Base-by-base conservation (phyloP, 2,329 filamentous ascomycete species). In the Talaromyces sp. region DNA sequence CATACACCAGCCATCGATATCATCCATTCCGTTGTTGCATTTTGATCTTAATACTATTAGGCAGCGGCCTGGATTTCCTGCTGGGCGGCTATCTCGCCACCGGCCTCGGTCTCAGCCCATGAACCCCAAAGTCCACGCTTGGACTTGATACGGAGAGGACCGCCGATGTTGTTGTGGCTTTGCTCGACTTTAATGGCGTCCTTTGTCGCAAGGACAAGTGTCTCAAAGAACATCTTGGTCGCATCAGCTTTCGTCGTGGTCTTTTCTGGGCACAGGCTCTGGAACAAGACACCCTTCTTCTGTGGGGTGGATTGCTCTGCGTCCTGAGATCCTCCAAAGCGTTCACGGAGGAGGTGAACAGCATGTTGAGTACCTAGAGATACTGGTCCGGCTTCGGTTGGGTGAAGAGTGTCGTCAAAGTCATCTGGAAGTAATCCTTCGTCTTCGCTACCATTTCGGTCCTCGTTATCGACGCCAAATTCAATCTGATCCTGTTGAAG, bases 221-320 rank as follows among this genome's bases (percentile, higher is more conserved):
- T 90, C 80, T 99, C 95, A 73, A 99, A 99, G 82, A 99, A 99
- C 93, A 99, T 97, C 84, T 97, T 97, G 50, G 95, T 99, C 0
- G 95, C 95, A 72, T 98, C 95, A 9, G 90, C 90, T 77, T 92
- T 91, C 69, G 86, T 92, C 0, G 94, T 94, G 67, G 86, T 86
- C 69, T 84, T 81, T 78, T 96, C 92, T 0, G 95, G 95, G 39
- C 97, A 85, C 57, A 99, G 85, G 65, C 96, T 90, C 73, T 97
- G 94, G 83, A 99, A 97, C 3, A 96, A 84, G 3, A 96, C 92
- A 13, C 87, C 87, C 76, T 90, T 90, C 77, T 89, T 90, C 72
- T 93, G 88, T 78, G 90, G 89, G 64, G 88, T 87, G 2, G 89
- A 85, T 22, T 85, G 83, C 56, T 89, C 90, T 5, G 87, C 89